phyloP scores from a whole-genome alignment of 192 early-diverging fungal genomes.

The Coemansia umbellata region DNA sequence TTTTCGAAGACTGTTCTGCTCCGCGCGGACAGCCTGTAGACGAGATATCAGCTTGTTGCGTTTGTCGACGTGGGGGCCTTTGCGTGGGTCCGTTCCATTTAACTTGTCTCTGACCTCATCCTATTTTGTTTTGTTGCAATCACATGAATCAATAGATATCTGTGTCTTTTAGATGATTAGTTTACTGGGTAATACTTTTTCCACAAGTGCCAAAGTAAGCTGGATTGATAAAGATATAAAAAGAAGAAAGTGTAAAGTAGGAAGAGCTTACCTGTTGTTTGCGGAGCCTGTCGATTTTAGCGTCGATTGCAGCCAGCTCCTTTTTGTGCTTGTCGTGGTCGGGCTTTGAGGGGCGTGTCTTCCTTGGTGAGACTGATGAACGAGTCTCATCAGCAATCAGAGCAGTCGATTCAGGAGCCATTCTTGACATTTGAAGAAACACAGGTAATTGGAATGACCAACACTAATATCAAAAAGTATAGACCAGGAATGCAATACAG shows the following conservation, averaged over 20 bases:
- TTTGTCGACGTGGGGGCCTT: conserved; percentile 52
- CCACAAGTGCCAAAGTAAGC: too few species aligned
- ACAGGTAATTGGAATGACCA: too few species aligned
- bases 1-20: conserved; percentile 69
- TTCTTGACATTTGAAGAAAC: too few species aligned
- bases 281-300: conserved; percentile 54
- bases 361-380: conserved; percentile 6
- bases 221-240: too few species aligned
- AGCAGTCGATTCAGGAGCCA: conserved; percentile 32
- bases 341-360: conserved; percentile 44
- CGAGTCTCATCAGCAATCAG: conserved; percentile 7
- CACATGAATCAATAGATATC: too few species aligned
- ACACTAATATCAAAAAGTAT: too few species aligned
- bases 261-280: conserved; percentile 50
- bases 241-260: too few species aligned
- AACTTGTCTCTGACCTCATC: conserved; percentile 56
- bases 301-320: conserved; percentile 53
- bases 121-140: too few species aligned
- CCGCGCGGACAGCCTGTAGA: conserved; percentile 64
- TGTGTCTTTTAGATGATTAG: too few species aligned
- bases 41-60: conserved; percentile 60
- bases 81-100: conserved; percentile 54
- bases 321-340: conserved; percentile 52
- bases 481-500: too few species aligned
- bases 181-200: too few species aligned